phyloP scores from a whole-genome alignment of 768 basidiomycete genomes.

The Suillus subaureus region DNA sequence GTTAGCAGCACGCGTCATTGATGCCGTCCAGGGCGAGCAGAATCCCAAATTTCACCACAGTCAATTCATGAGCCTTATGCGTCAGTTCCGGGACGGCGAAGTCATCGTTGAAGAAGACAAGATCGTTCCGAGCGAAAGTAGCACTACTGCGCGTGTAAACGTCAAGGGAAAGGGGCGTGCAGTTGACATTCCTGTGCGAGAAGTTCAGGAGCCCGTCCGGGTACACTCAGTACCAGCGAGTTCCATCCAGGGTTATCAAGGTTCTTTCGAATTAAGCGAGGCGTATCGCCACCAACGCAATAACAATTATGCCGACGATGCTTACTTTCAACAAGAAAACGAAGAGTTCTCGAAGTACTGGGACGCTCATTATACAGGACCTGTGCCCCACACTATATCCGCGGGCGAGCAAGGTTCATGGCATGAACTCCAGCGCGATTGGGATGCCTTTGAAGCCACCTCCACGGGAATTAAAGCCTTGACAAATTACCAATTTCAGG shows the following conservation, averaged over 20 bases:
- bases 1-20: constrained; percentile 77
- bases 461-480: constrained; percentile 61
- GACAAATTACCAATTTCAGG: constrained; percentile 69
- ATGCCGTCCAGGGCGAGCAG: constrained; percentile 71
- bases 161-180: constrained; percentile 75
- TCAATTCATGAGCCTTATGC: constrained; percentile 85
- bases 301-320: constrained; percentile 51
- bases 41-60: constrained; percentile 88
- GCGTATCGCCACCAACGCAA: constrained; percentile 23
- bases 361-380: constrained; percentile 43
- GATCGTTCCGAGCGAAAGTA: constrained; percentile 59
- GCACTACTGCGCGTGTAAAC: constrained; percentile 34
- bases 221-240: constrained; percentile 7
- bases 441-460: constrained; percentile 84
- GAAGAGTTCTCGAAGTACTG: constrained; percentile 65
- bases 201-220: constrained; percentile 8
- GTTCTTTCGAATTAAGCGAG: constrained; percentile 19
- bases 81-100: constrained; percentile 76
- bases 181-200: constrained; percentile 16
- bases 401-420: constrained; percentile 45
- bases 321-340: constrained; percentile 74
- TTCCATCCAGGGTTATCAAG: constrained; percentile 20
- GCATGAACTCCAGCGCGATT: constrained; percentile 71
- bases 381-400: constrained; percentile 14
- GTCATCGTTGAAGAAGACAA: constrained; percentile 78